Evolutionary conservation across 495 filamentous ascomycete genomes (phyloP).

Genomic region (Glutinoglossum americanum): DNA sequence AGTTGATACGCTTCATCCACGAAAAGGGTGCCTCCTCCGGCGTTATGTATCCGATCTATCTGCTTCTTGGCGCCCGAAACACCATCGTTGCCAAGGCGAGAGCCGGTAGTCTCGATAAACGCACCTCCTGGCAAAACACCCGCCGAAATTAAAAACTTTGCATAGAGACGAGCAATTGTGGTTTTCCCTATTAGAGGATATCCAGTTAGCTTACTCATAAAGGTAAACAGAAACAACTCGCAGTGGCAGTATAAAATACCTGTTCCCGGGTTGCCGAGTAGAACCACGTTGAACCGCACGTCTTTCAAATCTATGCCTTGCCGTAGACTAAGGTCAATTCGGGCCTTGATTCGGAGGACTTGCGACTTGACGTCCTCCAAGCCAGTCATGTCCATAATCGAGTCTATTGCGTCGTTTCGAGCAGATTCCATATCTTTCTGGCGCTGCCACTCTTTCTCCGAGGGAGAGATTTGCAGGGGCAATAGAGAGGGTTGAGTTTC

Average conservation of each 20-base stretch:
- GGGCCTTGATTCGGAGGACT: conserved; percentile 42
- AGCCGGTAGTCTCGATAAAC: conserved; percentile 49
- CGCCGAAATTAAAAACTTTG: conserved; percentile 39
- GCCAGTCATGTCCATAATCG: conserved; percentile 49
- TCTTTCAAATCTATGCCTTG: conserved; percentile 33
- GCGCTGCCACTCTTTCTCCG: conserved; percentile 34
- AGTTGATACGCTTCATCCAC: conserved; percentile 68
- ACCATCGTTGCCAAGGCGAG: conserved; percentile 40
- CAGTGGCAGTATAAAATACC: conserved; percentile 23
- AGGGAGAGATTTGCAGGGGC: conserved; percentile 8
- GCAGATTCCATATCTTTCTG: conserved; percentile 31
- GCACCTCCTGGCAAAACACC: conserved; percentile 24
- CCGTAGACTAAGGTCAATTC: conserved; percentile 35
- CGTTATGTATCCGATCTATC: conserved; percentile 30
- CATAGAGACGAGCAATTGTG: conserved; percentile 60
- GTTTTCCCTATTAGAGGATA: conserved; percentile 41
- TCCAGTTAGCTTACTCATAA: not conserved
- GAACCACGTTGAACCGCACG: conserved; percentile 38
- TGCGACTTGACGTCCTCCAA: conserved; percentile 46
- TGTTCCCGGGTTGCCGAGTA: conserved; percentile 67
- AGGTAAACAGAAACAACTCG: not conserved
- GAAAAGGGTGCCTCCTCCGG: conserved; percentile 44
- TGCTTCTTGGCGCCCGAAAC: conserved; percentile 32
- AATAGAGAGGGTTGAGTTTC: not conserved
- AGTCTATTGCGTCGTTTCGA: conserved; percentile 35